Percentiles rank a stretch among this genome's conserved stretches.
phyloP scores from a whole-genome alignment of 164 flowering plant genomes.

The Umbellularia californica region DNA sequence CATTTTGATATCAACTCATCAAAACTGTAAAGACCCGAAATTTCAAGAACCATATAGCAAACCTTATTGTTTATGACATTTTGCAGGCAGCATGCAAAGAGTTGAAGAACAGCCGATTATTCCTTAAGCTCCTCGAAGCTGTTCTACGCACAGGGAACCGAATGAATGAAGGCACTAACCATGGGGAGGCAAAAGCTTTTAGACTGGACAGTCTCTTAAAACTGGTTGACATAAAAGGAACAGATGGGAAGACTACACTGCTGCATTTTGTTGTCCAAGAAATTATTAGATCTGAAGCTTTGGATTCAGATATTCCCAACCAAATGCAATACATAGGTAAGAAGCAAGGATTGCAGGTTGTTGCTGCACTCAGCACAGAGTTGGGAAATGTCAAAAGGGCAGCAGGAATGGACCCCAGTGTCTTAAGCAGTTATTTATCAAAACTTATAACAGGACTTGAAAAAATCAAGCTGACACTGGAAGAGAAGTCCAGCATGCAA shows the following conservation, averaged over 20 bases:
- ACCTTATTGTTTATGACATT: constrained; percentile 14
- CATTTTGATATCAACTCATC: no score
- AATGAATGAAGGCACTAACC: constrained; percentile 96
- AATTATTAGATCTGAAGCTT: constrained; percentile 78
- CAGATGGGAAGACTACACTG: constrained; percentile 93
- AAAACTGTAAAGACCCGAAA: neutral
- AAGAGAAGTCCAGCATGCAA: constrained; percentile 47
- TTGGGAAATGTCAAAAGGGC: constrained; percentile 76
- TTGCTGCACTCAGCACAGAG: constrained; percentile 74
- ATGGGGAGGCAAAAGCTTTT: constrained; percentile 93
- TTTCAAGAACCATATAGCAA: neutral
- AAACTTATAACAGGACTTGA: constrained; percentile 84
- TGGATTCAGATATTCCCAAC: constrained; percentile 27
- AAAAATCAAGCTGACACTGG: constrained; percentile 56
- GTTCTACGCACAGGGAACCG: constrained; percentile 93
- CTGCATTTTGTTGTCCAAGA: constrained; percentile 99
- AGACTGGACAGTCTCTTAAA: constrained; percentile 89
- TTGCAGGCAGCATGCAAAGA: constrained; percentile 86
- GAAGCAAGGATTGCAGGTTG: constrained; percentile 77
- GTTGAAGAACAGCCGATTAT: constrained; percentile 75
- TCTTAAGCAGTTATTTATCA: constrained; percentile 64
- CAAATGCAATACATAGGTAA: constrained; percentile 23
- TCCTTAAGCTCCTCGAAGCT: constrained; percentile 95
- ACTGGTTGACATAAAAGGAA: constrained; percentile 86
- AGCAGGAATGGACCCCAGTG: constrained; percentile 96